Percentiles rank a stretch among this genome's conserved stretches.
Conservation (phyloP, 495 filamentous ascomycete species). For the Penicillium malachiteum region DNA sequence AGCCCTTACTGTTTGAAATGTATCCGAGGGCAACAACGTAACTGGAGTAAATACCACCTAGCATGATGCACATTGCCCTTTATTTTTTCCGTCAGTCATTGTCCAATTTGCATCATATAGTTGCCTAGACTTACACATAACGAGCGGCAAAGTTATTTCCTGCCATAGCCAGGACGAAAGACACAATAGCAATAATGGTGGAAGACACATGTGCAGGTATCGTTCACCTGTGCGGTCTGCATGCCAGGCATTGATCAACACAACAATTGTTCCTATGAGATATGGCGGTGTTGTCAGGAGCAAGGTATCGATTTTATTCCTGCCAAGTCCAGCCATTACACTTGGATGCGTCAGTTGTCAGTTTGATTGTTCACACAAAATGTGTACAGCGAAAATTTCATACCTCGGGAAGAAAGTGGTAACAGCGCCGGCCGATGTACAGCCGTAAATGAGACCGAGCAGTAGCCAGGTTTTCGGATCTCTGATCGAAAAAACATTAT, state of each 20-base stretch:
- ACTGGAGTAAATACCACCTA: slow-evolving; percentile 30
- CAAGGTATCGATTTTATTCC: slow-evolving; percentile 32
- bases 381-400: background rate
- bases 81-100: too few relatives aligned
- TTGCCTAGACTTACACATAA: slow-evolving; percentile 22
- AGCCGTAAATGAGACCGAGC: slow-evolving; percentile 45
- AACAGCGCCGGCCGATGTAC: slow-evolving; percentile 63
- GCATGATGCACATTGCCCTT: slow-evolving; percentile 22
- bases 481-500: slow-evolving; percentile 1
- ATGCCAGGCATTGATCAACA: slow-evolving; percentile 68
- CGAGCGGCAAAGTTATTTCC: slow-evolving; percentile 37
- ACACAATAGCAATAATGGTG: slow-evolving; percentile 64
- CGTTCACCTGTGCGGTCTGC: slow-evolving; percentile 73
- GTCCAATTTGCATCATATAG: too few relatives aligned
- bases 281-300: slow-evolving; percentile 73
- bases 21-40: slow-evolving; percentile 70
- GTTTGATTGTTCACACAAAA: background rate
- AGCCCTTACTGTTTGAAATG: slow-evolving; percentile 43
- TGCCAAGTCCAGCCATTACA: slow-evolving; percentile 17
- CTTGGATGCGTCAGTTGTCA: background rate
- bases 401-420: slow-evolving; percentile 73
- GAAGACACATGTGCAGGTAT: slow-evolving; percentile 66
- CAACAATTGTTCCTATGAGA: slow-evolving; percentile 62
- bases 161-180: slow-evolving; percentile 67
- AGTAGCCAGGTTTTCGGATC: slow-evolving; percentile 18